phyloP scores from a whole-genome alignment of 208 protist genomes.

The Leishmania mexicana region DNA sequence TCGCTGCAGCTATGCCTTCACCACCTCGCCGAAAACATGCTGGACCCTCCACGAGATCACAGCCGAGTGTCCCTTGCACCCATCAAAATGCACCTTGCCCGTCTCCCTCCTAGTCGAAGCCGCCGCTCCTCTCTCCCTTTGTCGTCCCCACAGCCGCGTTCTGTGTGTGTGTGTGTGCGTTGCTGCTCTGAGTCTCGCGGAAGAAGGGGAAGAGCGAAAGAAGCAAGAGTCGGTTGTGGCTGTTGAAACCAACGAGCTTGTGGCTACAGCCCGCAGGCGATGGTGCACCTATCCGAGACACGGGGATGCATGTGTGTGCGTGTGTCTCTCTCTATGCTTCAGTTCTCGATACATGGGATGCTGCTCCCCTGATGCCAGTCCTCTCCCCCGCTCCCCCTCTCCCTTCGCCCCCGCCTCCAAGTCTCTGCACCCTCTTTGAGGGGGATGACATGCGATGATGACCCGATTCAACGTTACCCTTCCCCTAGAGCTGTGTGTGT shows the following conservation, averaged over 20 bases:
- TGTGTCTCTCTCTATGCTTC: neutral
- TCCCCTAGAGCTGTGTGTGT: neutral
- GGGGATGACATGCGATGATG: conserved; percentile 15
- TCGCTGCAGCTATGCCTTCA: neutral
- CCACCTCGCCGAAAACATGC: neutral
- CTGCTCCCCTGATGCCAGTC: neutral
- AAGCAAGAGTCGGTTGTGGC: neutral
- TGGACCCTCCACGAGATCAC: neutral
- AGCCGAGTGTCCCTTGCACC: neutral
- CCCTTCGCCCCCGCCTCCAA: neutral
- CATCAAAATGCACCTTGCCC: neutral
- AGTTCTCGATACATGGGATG: neutral
- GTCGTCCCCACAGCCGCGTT: neutral
- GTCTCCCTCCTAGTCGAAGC: neutral
- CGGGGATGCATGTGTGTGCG: neutral
- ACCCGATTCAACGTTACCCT: neutral
- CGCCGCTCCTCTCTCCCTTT: neutral
- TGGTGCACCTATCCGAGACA: neutral
- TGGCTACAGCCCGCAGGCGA: neutral
- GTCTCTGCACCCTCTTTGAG: neutral
- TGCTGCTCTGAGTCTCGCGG: neutral
- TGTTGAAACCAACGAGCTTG: neutral
- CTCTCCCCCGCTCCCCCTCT: neutral
- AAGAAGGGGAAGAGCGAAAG: neutral
- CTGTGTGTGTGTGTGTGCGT: neutral